Conservation (phyloP, 805 yeast genomes). For the Huiozyma naganishii region DNA sequence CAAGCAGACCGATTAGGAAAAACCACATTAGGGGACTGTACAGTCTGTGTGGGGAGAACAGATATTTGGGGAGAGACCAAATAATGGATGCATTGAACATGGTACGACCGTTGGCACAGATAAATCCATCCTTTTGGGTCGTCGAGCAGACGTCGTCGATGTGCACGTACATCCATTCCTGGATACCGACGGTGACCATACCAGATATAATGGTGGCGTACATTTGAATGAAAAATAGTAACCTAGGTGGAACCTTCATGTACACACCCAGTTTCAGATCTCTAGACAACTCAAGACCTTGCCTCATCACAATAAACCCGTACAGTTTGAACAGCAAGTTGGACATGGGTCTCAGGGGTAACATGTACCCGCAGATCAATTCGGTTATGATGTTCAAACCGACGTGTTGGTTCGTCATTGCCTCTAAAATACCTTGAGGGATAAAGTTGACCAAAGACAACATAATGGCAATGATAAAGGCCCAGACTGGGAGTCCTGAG, state of each 20-base stretch:
- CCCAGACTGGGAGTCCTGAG: slow-evolving; percentile 56
- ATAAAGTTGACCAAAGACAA: slow-evolving; percentile 43
- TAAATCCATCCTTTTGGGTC: slow-evolving; percentile 34
- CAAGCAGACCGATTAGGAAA: slow-evolving; percentile 40
- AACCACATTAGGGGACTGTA: slow-evolving; percentile 47
- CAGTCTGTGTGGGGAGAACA: slow-evolving; percentile 39
- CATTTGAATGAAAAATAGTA: slow-evolving; percentile 39
- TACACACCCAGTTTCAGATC: slow-evolving; percentile 50
- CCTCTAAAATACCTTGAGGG: slow-evolving; percentile 48
- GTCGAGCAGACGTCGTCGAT: slow-evolving; percentile 31
- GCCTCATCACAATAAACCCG: slow-evolving; percentile 45
- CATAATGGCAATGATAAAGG: slow-evolving; percentile 43
- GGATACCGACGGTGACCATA: slow-evolving; percentile 30
- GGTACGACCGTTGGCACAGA: slow-evolving; percentile 33
- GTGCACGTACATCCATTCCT: slow-evolving; percentile 33
- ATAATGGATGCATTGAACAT: slow-evolving; percentile 42
- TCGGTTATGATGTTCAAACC: slow-evolving; percentile 53
- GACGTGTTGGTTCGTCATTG: slow-evolving; percentile 44
- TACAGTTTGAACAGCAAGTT: slow-evolving; percentile 43
- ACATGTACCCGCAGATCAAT: slow-evolving; percentile 47
- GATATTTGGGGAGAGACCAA: slow-evolving; percentile 44
- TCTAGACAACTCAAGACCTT: slow-evolving; percentile 40
- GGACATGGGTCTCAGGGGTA: slow-evolving; percentile 46
- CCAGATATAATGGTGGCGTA: slow-evolving; percentile 32
- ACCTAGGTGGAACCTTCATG: slow-evolving; percentile 46